Evolutionary conservation across 129 eudicot species (phyloP).

Genomic region (Apium graveolens): DNA sequence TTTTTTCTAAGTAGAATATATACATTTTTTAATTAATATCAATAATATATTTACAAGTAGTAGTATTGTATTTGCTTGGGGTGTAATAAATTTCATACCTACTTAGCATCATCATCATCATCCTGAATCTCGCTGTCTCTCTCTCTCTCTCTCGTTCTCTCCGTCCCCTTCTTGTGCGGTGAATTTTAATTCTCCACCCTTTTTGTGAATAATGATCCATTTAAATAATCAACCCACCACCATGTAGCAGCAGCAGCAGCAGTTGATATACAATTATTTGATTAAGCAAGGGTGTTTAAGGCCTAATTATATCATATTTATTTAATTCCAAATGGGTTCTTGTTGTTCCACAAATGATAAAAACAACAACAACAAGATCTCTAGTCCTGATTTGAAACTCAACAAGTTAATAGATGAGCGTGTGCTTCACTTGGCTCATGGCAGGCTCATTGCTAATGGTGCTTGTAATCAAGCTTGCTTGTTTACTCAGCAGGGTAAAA

Average conservation of each 20-base stretch:
- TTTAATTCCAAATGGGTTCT: constrained; percentile 8
- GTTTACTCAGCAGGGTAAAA: constrained; percentile 84
- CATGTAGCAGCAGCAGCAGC: neutral
- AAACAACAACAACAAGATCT: constrained; percentile 9
- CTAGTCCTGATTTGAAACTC: constrained; percentile 14
- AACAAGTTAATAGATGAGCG: constrained; percentile 43
- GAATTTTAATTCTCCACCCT: constrained; percentile 1
- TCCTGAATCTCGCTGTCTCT: constrained; percentile 25
- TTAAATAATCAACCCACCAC: too few relatives aligned
- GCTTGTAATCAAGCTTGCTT: constrained; percentile 45
- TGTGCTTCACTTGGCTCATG: constrained; percentile 45
- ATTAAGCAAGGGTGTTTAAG: neutral
- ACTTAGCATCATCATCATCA: constrained; percentile 13
- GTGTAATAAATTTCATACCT: constrained; percentile 17
- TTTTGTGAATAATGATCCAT: neutral
- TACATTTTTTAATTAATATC: too few relatives aligned
- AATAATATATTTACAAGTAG: neutral
- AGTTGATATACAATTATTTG: neutral
- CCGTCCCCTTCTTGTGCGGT: neutral
- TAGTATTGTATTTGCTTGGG: neutral
- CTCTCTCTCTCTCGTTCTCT: constrained; percentile 14
- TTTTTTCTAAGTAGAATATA: too few relatives aligned
- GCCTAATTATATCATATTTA: neutral
- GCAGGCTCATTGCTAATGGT: constrained; percentile 61
- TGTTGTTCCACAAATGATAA: constrained; percentile 12